Percentiles rank a stretch among this genome's conserved stretches.
These are phyloP conservation scores for Stevia rebaudiana DNA, from an alignment of 140 eudicot species.

Conservation along the genomic window DNA sequence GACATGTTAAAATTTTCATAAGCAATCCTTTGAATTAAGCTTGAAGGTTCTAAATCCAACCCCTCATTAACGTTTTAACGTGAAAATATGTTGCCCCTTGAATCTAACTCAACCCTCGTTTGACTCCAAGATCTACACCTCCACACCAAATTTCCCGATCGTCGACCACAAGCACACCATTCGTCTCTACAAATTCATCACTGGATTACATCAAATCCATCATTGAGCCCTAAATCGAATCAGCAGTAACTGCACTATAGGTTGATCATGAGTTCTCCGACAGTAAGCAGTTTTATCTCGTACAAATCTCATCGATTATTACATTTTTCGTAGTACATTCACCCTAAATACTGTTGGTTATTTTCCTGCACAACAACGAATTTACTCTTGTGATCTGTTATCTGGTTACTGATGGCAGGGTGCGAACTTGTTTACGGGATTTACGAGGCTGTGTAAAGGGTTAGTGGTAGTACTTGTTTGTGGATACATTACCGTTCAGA, in stretches of 20 bases:
- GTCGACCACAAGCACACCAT: not conserved
- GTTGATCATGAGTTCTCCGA: conserved; percentile 26
- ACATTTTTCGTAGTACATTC: conserved; percentile 10
- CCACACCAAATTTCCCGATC: conserved; percentile 12
- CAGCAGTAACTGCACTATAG: conserved; percentile 17
- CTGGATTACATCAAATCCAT: conserved; percentile 2
- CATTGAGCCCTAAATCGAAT: conserved; percentile 16
- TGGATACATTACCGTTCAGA: conserved; percentile 87
- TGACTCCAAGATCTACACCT: conserved; percentile 27
- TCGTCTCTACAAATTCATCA: not conserved
- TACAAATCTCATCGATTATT: conserved; percentile 4
- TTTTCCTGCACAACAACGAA: not conserved
- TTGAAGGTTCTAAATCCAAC: not conserved
- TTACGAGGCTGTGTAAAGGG: conserved; percentile 88
- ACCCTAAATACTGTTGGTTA: not conserved
- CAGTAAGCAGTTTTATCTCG: conserved; percentile 19
- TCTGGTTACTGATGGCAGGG: conserved; percentile 28
- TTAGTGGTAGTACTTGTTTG: conserved; percentile 70
- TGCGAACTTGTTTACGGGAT: conserved; percentile 54
- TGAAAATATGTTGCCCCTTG: conserved; percentile 16
- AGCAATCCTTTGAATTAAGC: no score
- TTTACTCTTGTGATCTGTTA: not conserved
- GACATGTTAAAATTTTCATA: no score
- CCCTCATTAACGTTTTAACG: not conserved
- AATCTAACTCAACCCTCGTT: conserved; percentile 19